Base-by-base conservation (phyloP, 352 stramenopile genomes). In the Pythium dissotocum region DNA sequence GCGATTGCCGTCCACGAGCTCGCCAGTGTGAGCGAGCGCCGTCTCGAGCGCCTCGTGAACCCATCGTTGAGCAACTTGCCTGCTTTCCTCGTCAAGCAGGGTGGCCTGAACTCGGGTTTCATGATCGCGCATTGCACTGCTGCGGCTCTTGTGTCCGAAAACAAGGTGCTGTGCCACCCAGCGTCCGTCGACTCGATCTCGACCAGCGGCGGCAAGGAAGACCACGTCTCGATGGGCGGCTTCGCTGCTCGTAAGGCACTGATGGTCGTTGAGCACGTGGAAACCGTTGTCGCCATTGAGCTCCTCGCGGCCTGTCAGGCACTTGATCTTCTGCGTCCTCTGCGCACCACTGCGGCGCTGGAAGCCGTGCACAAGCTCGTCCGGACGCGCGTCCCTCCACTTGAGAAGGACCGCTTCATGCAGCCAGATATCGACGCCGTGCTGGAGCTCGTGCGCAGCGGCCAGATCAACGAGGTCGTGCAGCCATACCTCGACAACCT, bases 111-210 rank as follows among this genome's bases (percentile, higher is more conserved):
- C 77, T 96, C 87, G 36, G 89, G 89, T 28, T 97, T 97, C 73
- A 97, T 97, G 89, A 97, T 97, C 71, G 88, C 89, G 1, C 88
- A 97, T 69, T 96, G 89, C 76, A 95, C 85, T 4, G 88, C 88
- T 4, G 88, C 88, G 0, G 88, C 89, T 40, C 76, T 97, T 44
- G 89, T 97, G 24, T 94, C 81, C 26, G 89, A 97, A 72, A 97
- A 97, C 80, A 96, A 96, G 66, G 87, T 96, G 52, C 85, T 97
- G 7, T 88, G 82, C 21, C 88, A 97, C 71, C 90, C 90, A 40
- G 87, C 85, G 56, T 94, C 83, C 1, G 88, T 96, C 42, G 88
- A 97, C 73, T 96, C 87, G 36, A 94, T 97, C 70, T 96, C 88
- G 46, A 97, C 90, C 21, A 93, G 80, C 28, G 87, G 84, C 5